Conservation (phyloP, 2,329 filamentous ascomycete species). For the Endoconidiophora laricicola region DNA sequence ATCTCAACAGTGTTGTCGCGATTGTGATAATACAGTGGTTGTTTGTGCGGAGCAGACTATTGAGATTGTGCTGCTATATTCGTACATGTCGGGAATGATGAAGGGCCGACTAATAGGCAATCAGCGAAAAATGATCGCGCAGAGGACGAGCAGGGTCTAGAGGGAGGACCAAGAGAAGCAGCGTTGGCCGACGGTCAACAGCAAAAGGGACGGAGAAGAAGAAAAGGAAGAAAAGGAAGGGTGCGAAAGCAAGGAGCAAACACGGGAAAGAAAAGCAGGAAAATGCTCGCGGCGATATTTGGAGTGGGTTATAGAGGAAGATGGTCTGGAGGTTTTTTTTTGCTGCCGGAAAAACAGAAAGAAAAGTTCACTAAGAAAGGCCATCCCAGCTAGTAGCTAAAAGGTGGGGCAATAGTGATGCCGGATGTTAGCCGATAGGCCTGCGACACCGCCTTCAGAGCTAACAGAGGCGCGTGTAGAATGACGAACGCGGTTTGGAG, state of each 20-base stretch:
- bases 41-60: slow-evolving; percentile 12
- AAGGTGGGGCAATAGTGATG: no score
- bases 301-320: not conserved
- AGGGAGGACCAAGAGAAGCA: not conserved
- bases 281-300: not conserved
- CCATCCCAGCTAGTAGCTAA: no score
- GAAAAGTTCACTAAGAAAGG: no score
- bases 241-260: not conserved
- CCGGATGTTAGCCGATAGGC: no score
- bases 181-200: not conserved
- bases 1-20: slow-evolving; percentile 9
- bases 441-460: no score
- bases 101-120: not conserved
- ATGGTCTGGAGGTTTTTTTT: no score
- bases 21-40: slow-evolving; percentile 4
- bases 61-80: slow-evolving; percentile 7
- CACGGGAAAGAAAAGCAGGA: not conserved
- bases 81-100: slow-evolving; percentile 10
- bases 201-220: not conserved
- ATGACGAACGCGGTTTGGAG: no score
- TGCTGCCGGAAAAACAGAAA: no score
- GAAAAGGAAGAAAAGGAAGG: not conserved
- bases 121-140: not conserved
- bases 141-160: not conserved
- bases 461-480: no score